Conservation (phyloP, 352 stramenopile species). For the Globisporangium mamillatum region DNA sequence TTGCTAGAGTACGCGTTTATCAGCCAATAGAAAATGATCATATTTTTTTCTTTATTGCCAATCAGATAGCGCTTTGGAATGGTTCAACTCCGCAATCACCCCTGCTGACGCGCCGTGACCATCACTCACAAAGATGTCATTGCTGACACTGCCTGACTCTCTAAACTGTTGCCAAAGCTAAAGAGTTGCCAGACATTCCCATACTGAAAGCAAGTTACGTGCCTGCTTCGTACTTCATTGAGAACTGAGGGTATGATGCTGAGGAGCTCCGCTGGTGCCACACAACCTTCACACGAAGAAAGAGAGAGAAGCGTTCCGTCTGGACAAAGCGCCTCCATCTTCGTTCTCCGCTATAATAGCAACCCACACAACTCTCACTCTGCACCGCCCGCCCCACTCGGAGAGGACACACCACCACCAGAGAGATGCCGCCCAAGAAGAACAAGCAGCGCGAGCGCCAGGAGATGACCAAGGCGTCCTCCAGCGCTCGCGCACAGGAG, state of each 20-base stretch:
- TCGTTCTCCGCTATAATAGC: background rate
- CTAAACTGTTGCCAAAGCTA: too few species aligned
- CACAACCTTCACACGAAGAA: constrained; percentile 12
- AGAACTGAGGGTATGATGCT: background rate
- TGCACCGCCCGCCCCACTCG: background rate
- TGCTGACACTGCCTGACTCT: too few species aligned
- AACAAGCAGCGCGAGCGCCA: constrained; percentile 89
- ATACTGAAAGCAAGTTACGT: too few species aligned
- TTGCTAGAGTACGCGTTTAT: background rate
- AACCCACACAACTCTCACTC: constrained; percentile 3
- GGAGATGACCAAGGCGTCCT: constrained; percentile 79
- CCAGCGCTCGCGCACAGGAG: constrained; percentile 71
- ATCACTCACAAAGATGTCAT: constrained; percentile 3
- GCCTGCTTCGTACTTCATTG: too few species aligned
- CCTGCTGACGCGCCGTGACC: background rate
- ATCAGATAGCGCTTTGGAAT: background rate
- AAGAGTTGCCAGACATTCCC: too few species aligned
- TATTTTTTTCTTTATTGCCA: background rate
- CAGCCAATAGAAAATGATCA: background rate
- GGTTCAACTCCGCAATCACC: background rate
- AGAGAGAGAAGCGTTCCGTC: constrained; percentile 9
- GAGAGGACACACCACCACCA: background rate
- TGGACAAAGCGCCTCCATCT: background rate
- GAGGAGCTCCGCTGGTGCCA: constrained; percentile 10
- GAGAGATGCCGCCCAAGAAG: constrained; percentile 55